Evolutionary conservation across 352 stramenopile genomes (phyloP), one percentile per base, ranked within the genome.

Genomic region (Pythium apleroticum): DNA sequence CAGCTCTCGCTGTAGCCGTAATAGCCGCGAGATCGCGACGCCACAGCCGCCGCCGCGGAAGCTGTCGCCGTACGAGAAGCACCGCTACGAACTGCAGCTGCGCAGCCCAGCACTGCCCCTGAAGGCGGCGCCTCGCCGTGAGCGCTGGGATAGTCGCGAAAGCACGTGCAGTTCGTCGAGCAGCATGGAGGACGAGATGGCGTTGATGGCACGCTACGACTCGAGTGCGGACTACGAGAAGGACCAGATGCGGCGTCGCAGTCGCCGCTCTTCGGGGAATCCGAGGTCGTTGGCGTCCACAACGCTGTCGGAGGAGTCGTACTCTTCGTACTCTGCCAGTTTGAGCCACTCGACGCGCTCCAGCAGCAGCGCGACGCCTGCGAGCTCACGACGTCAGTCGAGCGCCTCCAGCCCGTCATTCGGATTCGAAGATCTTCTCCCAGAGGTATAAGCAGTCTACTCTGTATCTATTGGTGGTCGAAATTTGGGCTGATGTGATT

Each of bases 81-180:
- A 60, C 55, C 49, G 56, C 30, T 53, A 56, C 46, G 55, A 69
- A 28, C 56, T 65, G 25, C 63, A 69, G 56, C 55, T 60, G 48
- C 55, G 55, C 37, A 64, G 52, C 50, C 28, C 55, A 2, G 55
- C 55, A 14, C 28, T 69, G 35, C 63, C 54, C 0, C 62, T 62
- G n/a, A 52, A 45, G 28, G 11, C 22, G 6, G 31, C 27, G 20
- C n/a, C 19, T 14, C 54, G 33, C 19, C 68, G 68, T 50, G 58
- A 68, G 12, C 63, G 68, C 9, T 66, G 66, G 35, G 57, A 65
- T 41, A 65, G 57, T 8, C 63, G 68, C 19, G 58, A 69, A 28
- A 65, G 68, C 39, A 68, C 63, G 41, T 60, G 65, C 37, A 66
- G 57, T 31, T 68, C 60, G 2, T 68, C 66, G 33, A 72, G 54